Percentiles rank a stretch among this genome's conserved stretches.
These are phyloP conservation scores for Voacanga thouarsii DNA, from an alignment of 257 asterid genomes.

Conservation along the genomic window DNA sequence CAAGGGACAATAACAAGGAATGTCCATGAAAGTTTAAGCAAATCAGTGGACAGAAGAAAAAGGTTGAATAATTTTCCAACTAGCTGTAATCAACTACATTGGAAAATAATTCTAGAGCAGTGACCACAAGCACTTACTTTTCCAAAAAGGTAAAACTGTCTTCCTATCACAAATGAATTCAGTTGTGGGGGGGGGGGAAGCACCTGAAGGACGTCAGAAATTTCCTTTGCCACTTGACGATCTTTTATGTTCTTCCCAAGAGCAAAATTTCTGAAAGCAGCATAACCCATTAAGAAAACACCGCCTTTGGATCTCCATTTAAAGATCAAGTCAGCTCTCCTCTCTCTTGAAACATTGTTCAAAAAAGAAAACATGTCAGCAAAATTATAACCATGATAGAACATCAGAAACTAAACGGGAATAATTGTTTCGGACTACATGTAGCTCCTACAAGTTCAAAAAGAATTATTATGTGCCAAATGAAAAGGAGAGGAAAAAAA, in stretches of 20 bases:
- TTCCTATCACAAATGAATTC: background rate
- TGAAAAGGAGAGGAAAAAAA: background rate
- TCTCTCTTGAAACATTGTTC: conserved; percentile 55
- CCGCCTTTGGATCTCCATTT: conserved; percentile 97
- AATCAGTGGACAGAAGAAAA: background rate
- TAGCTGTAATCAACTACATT: background rate
- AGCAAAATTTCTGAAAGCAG: conserved; percentile 84
- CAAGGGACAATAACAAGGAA: background rate
- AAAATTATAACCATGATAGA: conserved; percentile 10
- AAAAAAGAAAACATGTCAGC: conserved; percentile 5
- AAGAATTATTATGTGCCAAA: background rate
- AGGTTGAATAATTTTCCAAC: background rate
- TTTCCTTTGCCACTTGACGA: conserved; percentile 73
- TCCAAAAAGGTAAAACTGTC: background rate
- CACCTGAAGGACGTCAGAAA: conserved; percentile 82
- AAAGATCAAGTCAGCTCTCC: conserved; percentile 60
- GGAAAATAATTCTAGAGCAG: background rate
- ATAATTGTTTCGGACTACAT: background rate
- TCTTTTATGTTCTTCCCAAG: conserved; percentile 89
- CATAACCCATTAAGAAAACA: conserved; percentile 78
- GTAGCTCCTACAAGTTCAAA: background rate
- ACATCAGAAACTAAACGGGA: background rate
- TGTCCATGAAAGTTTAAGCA: too few species aligned
- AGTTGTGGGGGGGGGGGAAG: too few species aligned
- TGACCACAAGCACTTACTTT: background rate